phyloP scores from a whole-genome alignment of 148 eudicot genomes.

The Pharnaceum exiguum region DNA sequence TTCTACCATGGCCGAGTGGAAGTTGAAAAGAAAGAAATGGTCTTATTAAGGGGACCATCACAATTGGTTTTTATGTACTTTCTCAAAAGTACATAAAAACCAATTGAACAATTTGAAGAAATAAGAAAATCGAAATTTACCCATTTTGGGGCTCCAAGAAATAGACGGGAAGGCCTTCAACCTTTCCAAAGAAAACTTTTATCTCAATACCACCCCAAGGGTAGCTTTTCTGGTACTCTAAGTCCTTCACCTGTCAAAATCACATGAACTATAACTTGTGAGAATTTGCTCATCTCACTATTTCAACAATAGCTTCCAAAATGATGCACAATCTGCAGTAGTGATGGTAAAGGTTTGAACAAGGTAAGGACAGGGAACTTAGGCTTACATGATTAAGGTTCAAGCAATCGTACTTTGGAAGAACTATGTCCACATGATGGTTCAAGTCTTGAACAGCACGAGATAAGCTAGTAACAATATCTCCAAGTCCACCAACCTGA shows the following conservation, averaged over 20 bases:
- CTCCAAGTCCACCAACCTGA: slow-evolving; percentile 99
- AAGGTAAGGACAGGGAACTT: neutral
- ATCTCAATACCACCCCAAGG: slow-evolving; percentile 86
- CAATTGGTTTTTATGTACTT: no score
- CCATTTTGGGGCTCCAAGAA: slow-evolving; percentile 96
- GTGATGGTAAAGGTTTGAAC: neutral
- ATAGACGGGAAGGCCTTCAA: slow-evolving; percentile 89
- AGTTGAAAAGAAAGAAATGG: no score
- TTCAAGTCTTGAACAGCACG: slow-evolving; percentile 95
- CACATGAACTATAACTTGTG: neutral
- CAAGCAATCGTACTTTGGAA: slow-evolving; percentile 92
- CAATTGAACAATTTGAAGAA: neutral
- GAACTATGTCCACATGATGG: slow-evolving; percentile 77
- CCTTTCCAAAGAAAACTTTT: slow-evolving; percentile 96
- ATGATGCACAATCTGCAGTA: neutral
- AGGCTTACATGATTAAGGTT: slow-evolving; percentile 75
- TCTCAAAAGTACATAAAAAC: neutral
- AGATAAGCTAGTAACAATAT: slow-evolving; percentile 95
- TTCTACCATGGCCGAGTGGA: no score
- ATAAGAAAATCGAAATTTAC: slow-evolving; percentile 32
- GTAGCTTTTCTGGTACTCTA: slow-evolving; percentile 70
- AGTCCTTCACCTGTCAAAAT: slow-evolving; percentile 71
- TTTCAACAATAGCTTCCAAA: neutral
- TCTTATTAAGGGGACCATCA: no score
- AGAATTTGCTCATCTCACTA: neutral